Evolutionary conservation across 2,329 filamentous ascomycete genomes (phyloP).

Genomic region (Aspergillus pseudonomiae): DNA sequence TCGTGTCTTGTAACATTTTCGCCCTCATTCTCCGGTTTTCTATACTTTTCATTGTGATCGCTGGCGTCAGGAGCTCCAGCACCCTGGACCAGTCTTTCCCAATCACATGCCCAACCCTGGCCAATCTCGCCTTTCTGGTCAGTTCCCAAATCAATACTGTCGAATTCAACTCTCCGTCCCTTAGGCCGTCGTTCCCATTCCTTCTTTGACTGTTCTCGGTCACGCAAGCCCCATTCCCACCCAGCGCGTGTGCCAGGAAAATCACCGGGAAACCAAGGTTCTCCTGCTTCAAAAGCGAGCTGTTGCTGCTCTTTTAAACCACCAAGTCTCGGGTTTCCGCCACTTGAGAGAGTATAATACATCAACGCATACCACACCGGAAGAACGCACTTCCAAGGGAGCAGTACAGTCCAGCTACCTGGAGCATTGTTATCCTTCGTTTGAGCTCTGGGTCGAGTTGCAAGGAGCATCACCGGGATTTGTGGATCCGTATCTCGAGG

Average conservation of each 20-base stretch:
- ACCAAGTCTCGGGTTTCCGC: slow-evolving; percentile 79
- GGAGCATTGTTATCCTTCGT: slow-evolving; percentile 54
- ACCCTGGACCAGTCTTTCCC: slow-evolving; percentile 66
- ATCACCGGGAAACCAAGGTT: slow-evolving; percentile 85
- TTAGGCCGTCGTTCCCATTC: slow-evolving; percentile 79
- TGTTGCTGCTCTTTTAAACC: slow-evolving; percentile 80
- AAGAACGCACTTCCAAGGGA: slow-evolving; percentile 87
- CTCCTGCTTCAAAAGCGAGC: slow-evolving; percentile 75
- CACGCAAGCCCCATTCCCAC: slow-evolving; percentile 72
- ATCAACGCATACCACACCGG: slow-evolving; percentile 86
- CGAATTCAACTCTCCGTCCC: slow-evolving; percentile 77
- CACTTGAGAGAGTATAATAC: slow-evolving; percentile 77
- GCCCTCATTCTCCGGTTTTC: slow-evolving; percentile 12
- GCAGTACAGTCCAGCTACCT: slow-evolving; percentile 78
- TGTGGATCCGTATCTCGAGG: slow-evolving; percentile 65
- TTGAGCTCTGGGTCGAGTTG: slow-evolving; percentile 54
- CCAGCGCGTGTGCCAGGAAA: slow-evolving; percentile 79
- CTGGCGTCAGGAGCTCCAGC: not conserved
- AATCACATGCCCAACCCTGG: slow-evolving; percentile 80
- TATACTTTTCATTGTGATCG: slow-evolving; percentile 3
- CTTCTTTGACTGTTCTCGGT: slow-evolving; percentile 61
- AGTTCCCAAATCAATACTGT: slow-evolving; percentile 71
- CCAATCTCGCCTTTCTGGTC: slow-evolving; percentile 81
- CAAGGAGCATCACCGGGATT: slow-evolving; percentile 75
- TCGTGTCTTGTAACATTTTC: slow-evolving; percentile 18